A percentile compares a stretch with the other conserved stretches of the same genome.
These are phyloP conservation scores for Cicer bijugum DNA, from an alignment of 306 rosid genomes.

Conservation along the genomic window DNA sequence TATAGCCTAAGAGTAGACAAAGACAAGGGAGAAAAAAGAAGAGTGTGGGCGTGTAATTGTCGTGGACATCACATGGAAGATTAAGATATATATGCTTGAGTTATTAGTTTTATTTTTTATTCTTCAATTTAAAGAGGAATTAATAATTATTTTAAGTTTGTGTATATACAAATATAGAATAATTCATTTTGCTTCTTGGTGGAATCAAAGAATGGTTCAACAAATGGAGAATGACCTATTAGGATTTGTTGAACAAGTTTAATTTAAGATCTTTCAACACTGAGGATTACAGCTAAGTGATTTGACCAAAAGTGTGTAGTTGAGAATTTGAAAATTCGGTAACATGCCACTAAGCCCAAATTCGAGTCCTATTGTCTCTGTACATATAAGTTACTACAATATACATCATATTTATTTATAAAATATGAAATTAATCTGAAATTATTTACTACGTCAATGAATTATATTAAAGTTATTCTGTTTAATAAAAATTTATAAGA, in stretches of 20 bases:
- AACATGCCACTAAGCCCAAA: conserved; percentile 1
- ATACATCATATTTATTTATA: no score
- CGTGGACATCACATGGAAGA: conserved; percentile 30
- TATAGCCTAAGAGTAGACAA: not conserved
- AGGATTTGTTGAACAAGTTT: conserved; percentile 40
- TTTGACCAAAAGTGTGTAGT: conserved; percentile 49
- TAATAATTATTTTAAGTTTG: conserved; percentile 23
- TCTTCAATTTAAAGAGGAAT: conserved; percentile 10
- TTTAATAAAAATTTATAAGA: no score
- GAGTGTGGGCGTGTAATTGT: conserved; percentile 11
- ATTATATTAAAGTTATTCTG: no score
- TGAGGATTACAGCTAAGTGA: conserved; percentile 48
- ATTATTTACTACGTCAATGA: no score
- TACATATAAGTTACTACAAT: no score
- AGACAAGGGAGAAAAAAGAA: not conserved
- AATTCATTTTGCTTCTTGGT: conserved; percentile 4
- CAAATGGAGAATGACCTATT: conserved; percentile 47
- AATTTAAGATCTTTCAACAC: conserved; percentile 36
- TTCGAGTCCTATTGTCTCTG: no score
- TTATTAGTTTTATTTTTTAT: conserved; percentile 29
- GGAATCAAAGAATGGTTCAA: conserved; percentile 42
- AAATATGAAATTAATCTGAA: no score
- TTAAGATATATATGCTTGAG: conserved; percentile 2
- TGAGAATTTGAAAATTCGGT: conserved; percentile 9
- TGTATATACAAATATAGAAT: not conserved